Conservation (phyloP, 164 flowering plant genomes). For the Magnolia officinalis region DNA sequence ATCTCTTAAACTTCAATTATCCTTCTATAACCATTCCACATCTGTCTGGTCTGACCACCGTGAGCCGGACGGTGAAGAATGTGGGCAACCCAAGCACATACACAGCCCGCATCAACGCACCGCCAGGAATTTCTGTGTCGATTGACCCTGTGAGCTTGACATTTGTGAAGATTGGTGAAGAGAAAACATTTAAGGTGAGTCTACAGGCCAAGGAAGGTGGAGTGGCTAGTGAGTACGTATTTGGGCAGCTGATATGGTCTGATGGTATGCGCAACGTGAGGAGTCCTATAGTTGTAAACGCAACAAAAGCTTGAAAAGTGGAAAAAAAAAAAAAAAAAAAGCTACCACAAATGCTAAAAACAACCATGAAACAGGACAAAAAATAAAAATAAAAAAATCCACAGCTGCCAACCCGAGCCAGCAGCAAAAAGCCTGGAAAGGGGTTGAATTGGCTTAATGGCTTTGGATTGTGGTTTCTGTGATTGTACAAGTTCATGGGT, state of each 20-base stretch:
- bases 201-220: constrained; percentile 45
- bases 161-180: constrained; percentile 42
- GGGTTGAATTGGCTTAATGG: too few relatives aligned
- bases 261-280: constrained; percentile 60
- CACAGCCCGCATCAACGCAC: constrained; percentile 34
- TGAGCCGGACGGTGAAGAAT: constrained; percentile 59
- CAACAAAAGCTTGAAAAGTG: too few relatives aligned
- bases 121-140: constrained; percentile 32
- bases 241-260: constrained; percentile 56
- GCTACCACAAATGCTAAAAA: too few relatives aligned
- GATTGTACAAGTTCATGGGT: too few relatives aligned
- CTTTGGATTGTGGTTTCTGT: too few relatives aligned
- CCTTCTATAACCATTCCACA: constrained; percentile 71
- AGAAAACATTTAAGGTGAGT: constrained; percentile 49
- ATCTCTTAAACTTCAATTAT: constrained; percentile 54
- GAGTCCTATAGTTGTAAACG: constrained; percentile 50
- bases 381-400: too few relatives aligned
- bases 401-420: too few relatives aligned
- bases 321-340: too few relatives aligned
- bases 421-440: too few relatives aligned
- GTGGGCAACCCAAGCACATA: constrained; percentile 65
- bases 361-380: too few relatives aligned
- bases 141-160: constrained; percentile 47
- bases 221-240: constrained; percentile 39
- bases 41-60: constrained; percentile 22